phyloP scores from a whole-genome alignment of 108 stramenopile species.

The Cyclotella cryptica region DNA sequence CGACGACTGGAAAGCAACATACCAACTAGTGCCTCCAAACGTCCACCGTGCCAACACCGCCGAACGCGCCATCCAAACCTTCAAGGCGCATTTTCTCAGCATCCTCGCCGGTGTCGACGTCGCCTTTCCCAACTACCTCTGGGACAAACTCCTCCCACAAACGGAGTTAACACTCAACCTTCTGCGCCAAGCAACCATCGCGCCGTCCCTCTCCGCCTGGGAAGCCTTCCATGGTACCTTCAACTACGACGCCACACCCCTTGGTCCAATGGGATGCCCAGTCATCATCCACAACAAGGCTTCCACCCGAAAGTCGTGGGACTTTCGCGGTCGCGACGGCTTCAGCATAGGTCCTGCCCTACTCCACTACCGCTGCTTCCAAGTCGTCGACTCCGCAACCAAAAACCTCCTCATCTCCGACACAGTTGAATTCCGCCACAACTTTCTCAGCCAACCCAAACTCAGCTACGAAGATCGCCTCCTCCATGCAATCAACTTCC shows the following conservation, averaged over 20 bases:
- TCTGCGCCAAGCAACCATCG: constrained; percentile 36
- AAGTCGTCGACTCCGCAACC: constrained; percentile 5
- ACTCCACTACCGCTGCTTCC: constrained; percentile 16
- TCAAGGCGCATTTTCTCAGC: constrained; percentile 58
- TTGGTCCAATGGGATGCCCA: constrained; percentile 5
- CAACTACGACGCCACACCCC: constrained; percentile 9
- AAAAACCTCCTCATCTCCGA: constrained; percentile 15
- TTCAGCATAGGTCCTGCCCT: constrained; percentile 11
- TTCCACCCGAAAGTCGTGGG: neutral
- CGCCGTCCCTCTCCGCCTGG: neutral
- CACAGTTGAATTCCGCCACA: constrained; percentile 22
- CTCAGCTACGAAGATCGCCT: neutral
- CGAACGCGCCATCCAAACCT: constrained; percentile 59
- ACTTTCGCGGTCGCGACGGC: constrained; percentile 1
- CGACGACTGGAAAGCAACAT: constrained; percentile 7
- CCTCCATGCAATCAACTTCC: constrained; percentile 13
- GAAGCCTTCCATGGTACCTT: neutral
- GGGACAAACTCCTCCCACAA: constrained; percentile 51
- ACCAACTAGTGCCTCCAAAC: constrained; percentile 51
- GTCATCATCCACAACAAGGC: constrained; percentile 7
- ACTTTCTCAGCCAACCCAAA: neutral
- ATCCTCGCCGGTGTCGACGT: constrained; percentile 34
- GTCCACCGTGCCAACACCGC: constrained; percentile 54
- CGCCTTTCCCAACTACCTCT: constrained; percentile 43
- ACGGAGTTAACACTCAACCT: constrained; percentile 50